A percentile compares a stretch with the other conserved stretches of the same genome.
These are phyloP conservation scores for Botrytis medusae DNA, from an alignment of 2,329 filamentous ascomycete species.

Conservation along the genomic window DNA sequence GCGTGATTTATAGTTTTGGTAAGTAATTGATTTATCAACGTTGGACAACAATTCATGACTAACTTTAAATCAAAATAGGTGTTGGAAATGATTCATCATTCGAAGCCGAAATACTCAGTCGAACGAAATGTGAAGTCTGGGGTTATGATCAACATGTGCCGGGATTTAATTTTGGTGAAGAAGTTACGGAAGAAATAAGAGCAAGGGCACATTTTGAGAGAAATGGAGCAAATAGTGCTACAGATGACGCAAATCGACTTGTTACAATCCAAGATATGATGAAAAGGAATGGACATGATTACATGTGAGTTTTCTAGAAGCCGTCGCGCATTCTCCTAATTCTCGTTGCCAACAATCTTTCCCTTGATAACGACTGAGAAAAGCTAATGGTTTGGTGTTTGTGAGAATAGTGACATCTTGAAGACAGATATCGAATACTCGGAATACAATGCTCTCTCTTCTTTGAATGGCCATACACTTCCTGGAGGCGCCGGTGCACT, in stretches of 20 bases:
- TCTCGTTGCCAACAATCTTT: neutral
- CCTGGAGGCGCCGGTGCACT: constrained; percentile 11
- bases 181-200: constrained; percentile 32
- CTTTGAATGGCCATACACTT: constrained; percentile 27
- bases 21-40: neutral
- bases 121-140: constrained; percentile 44
- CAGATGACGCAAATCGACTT: constrained; percentile 32
- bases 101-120: constrained; percentile 42
- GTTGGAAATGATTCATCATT: constrained; percentile 21
- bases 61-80: neutral
- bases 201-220: constrained; percentile 40
- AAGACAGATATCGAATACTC: constrained; percentile 45
- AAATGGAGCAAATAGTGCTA: constrained; percentile 39
- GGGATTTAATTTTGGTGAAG: constrained; percentile 36
- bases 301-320: constrained; percentile 29
- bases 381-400: neutral
- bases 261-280: constrained; percentile 43
- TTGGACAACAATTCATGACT: neutral
- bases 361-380: neutral
- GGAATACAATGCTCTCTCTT: constrained; percentile 41
- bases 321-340: neutral
- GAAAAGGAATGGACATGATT: constrained; percentile 42
- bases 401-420: constrained; percentile 40
- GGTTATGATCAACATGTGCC: constrained; percentile 43
- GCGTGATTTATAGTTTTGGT: constrained; percentile 22